Percentiles rank a stretch among this genome's conserved stretches.
Evolutionary conservation across 345 rosid genomes (phyloP).

Genomic region (Corchorus olitorius): DNA sequence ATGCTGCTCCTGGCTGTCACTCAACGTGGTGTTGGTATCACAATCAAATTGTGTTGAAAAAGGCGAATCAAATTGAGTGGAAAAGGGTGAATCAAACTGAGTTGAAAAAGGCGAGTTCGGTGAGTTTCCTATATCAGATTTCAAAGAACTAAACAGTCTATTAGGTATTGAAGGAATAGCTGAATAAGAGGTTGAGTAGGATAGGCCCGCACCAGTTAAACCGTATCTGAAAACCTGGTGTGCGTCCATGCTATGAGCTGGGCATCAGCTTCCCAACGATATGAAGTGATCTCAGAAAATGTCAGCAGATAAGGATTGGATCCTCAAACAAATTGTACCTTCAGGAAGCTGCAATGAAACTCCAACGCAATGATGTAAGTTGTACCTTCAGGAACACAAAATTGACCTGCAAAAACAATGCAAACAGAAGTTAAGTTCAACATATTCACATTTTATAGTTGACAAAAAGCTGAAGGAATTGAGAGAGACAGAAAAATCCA

Average conservation of each 20-base stretch:
- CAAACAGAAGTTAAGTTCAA: conserved; percentile 17
- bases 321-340: background rate
- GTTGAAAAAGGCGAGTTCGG: conserved; percentile 47
- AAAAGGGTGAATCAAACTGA: conserved; percentile 36
- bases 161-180: conserved; percentile 37
- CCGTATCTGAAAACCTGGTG: conserved; percentile 40
- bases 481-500: background rate
- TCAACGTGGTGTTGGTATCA: conserved; percentile 40
- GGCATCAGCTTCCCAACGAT: conserved; percentile 31
- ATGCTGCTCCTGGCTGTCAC: conserved; percentile 53
- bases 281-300: background rate
- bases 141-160: conserved; percentile 38
- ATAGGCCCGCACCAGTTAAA: conserved; percentile 44
- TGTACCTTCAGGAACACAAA: conserved; percentile 23
- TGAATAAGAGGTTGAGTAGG: conserved; percentile 44
- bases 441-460: background rate
- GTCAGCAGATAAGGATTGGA: background rate
- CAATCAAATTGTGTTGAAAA: conserved; percentile 41
- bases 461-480: background rate
- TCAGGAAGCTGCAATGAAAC: conserved; percentile 20
- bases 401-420: conserved; percentile 30
- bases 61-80: conserved; percentile 28
- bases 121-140: conserved; percentile 41
- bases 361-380: conserved; percentile 1
- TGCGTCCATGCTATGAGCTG: conserved; percentile 44